These are phyloP conservation scores for Pythium scleroteichum DNA, from an alignment of 352 stramenopile species.

Conservation along the genomic window DNA sequence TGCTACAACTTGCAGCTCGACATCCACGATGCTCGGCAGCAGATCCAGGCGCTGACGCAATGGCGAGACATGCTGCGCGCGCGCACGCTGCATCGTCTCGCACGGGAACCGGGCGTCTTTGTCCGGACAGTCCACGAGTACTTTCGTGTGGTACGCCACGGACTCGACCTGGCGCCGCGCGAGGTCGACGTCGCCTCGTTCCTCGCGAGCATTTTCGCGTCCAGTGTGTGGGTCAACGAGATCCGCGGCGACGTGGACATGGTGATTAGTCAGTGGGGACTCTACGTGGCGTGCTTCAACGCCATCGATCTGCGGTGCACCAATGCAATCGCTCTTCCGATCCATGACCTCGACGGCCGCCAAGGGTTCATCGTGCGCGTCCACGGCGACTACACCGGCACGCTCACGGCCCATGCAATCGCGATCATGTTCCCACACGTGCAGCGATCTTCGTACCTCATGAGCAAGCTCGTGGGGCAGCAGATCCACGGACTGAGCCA, in stretches of 20 bases:
- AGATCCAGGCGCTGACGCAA: constrained; percentile 22
- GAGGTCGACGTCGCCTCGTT: constrained; percentile 17
- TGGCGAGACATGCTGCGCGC: constrained; percentile 12
- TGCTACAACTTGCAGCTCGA: constrained; percentile 29
- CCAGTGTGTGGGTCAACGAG: constrained; percentile 18
- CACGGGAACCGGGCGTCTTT: background rate
- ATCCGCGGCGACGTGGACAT: constrained; percentile 17
- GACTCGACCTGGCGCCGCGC: background rate
- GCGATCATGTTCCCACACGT: constrained; percentile 27
- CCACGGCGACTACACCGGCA: constrained; percentile 1
- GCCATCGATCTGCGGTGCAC: constrained; percentile 6
- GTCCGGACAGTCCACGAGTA: constrained; percentile 18
- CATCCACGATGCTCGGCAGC: constrained; percentile 24
- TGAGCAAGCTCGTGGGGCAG: constrained; percentile 4
- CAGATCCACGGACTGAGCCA: constrained; percentile 6
- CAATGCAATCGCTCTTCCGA: constrained; percentile 6
- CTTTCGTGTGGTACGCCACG: constrained; percentile 21
- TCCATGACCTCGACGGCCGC: constrained; percentile 15
- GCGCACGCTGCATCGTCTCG: constrained; percentile 1
- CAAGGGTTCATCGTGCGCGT: constrained; percentile 11
- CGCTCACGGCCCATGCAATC: constrained; percentile 11
- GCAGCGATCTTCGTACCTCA: background rate
- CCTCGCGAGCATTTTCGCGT: constrained; percentile 9
- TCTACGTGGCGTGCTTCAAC: constrained; percentile 17
- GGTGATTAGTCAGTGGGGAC: constrained; percentile 15